These are phyloP conservation scores for Lycium barbarum DNA, from an alignment of 257 asterid genomes.

Conservation along the genomic window DNA sequence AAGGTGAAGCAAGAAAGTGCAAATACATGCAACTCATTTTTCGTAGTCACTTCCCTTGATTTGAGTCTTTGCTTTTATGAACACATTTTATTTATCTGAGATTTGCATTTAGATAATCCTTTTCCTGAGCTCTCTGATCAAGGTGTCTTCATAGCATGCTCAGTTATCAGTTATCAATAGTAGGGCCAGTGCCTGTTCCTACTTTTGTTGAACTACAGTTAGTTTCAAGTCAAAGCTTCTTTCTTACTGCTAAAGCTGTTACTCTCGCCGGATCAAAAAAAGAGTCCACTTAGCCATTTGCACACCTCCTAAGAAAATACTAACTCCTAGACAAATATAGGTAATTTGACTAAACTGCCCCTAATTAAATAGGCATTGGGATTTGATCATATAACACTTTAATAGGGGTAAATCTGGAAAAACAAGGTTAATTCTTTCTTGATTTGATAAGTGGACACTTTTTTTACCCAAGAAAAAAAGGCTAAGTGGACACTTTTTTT, in stretches of 20 bases:
- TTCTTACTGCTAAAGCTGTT: conserved; percentile 8
- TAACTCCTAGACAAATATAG: too few relatives aligned
- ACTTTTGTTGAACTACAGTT: background rate
- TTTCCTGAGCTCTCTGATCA: conserved; percentile 15
- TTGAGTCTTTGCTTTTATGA: background rate
- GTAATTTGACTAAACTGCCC: too few relatives aligned
- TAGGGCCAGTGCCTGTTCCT: conserved; percentile 13
- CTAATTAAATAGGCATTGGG: too few relatives aligned
- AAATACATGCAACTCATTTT: background rate
- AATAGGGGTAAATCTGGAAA: too few relatives aligned
- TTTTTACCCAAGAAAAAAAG: too few relatives aligned
- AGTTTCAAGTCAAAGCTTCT: conserved; percentile 22
- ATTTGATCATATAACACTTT: too few relatives aligned
- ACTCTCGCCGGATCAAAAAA: too few relatives aligned
- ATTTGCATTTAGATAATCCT: conserved; percentile 6
- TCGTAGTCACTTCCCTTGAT: background rate
- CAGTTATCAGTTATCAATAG: background rate
- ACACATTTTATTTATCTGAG: background rate
- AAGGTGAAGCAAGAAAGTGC: background rate
- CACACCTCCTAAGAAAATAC: too few relatives aligned
- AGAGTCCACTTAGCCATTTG: too few relatives aligned
- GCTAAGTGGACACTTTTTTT: too few relatives aligned
- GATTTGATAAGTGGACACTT: too few relatives aligned
- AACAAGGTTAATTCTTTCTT: too few relatives aligned
- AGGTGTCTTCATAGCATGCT: background rate